Conservation (phyloP, 1,139 yeast genomes). For the Nakaseomyces kungkrabaensis region DNA sequence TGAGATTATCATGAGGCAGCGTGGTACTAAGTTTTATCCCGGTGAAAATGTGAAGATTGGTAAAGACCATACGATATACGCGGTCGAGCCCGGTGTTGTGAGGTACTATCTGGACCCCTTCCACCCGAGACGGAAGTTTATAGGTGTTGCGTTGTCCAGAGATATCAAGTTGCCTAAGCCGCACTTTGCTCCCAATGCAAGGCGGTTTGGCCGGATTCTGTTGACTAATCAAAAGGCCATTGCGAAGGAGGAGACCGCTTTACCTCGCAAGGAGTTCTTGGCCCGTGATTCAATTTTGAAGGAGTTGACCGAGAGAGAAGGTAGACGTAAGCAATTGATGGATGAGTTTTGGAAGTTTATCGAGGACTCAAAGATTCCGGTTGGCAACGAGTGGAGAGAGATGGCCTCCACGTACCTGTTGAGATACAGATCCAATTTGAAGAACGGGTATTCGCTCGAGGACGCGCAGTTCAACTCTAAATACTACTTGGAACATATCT, state of each 20-base stretch:
- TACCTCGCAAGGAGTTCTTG: constrained; percentile 42
- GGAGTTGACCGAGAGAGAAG: constrained; percentile 33
- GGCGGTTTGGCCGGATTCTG: constrained; percentile 71
- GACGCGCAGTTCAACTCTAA: constrained; percentile 55
- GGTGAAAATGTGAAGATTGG: constrained; percentile 92
- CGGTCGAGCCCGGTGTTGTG: constrained; percentile 87
- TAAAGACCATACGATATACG: constrained; percentile 85
- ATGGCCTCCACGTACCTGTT: constrained; percentile 35
- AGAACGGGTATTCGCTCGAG: constrained; percentile 40
- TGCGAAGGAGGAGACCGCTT: constrained; percentile 18
- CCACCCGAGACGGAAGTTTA: constrained; percentile 85
- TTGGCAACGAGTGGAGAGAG: constrained; percentile 9
- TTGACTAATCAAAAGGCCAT: constrained; percentile 39
- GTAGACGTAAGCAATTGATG: constrained; percentile 30
- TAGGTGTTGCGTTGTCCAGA: constrained; percentile 70
- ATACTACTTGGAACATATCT: constrained; percentile 40
- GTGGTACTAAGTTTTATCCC: constrained; percentile 95
- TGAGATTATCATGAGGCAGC: constrained; percentile 85
- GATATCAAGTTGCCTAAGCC: constrained; percentile 69
- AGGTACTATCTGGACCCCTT: constrained; percentile 92
- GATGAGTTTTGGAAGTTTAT: constrained; percentile 24
- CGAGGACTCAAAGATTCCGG: constrained; percentile 25
- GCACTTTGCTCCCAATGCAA: constrained; percentile 75
- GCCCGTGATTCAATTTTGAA: constrained; percentile 43
- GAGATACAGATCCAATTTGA: constrained; percentile 39